A percentile compares a stretch with the other conserved stretches of the same genome.
phyloP scores from a whole-genome alignment of 2,329 filamentous ascomycete species.

The Parasarocladium wereldwijsianum region DNA sequence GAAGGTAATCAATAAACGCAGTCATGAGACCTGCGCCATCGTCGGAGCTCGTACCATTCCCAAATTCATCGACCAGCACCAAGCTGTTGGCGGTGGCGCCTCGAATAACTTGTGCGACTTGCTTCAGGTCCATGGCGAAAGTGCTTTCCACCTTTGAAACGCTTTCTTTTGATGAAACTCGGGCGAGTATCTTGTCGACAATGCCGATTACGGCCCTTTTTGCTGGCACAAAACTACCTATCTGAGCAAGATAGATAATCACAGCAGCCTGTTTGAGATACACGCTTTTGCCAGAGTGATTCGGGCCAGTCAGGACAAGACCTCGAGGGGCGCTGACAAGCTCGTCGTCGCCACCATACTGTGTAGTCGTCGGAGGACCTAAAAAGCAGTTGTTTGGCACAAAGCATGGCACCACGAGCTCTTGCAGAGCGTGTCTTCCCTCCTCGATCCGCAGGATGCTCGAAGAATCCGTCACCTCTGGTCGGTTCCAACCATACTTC shows the following conservation, averaged over 20 bases:
- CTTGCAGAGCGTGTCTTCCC: slow-evolving; percentile 81
- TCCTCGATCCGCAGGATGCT: slow-evolving; percentile 60
- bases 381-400: slow-evolving; percentile 72
- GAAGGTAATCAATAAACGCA: slow-evolving; percentile 42
- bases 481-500: slow-evolving; percentile 56
- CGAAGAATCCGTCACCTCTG: slow-evolving; percentile 46
- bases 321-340: slow-evolving; percentile 31
- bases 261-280: slow-evolving; percentile 89
- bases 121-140: slow-evolving; percentile 69
- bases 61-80: slow-evolving; percentile 86
- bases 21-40: slow-evolving; percentile 45
- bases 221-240: slow-evolving; percentile 85
- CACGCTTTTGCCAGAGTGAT: slow-evolving; percentile 92
- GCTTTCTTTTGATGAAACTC: slow-evolving; percentile 61
- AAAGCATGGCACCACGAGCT: slow-evolving; percentile 65
- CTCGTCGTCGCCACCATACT: slow-evolving; percentile 1
- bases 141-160: slow-evolving; percentile 44
- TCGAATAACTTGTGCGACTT: slow-evolving; percentile 63
- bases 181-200: slow-evolving; percentile 84
- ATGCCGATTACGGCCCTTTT: slow-evolving; percentile 62
- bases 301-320: slow-evolving; percentile 78
- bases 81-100: slow-evolving; percentile 64
- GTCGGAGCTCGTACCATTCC: slow-evolving; percentile 44
- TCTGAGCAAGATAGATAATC: slow-evolving; percentile 82
- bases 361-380: slow-evolving; percentile 33